Evolutionary conservation across 1,284 basidiomycete genomes (phyloP).

Genomic region (Ceratobasidium sp.): DNA sequence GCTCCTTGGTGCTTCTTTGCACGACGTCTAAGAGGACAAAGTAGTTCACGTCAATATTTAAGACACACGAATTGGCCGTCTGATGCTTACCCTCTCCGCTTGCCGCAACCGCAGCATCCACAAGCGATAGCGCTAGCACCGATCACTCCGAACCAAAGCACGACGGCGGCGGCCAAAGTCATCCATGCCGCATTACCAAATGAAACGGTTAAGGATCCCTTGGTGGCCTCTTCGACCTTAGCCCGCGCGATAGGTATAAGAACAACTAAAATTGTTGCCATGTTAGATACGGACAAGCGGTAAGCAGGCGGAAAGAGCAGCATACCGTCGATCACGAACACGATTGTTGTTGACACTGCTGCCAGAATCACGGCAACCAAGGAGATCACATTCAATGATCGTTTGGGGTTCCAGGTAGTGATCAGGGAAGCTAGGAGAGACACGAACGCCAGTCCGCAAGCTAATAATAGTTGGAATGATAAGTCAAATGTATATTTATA

Average conservation of each 20-base stretch:
- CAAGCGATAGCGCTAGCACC: conserved; percentile 72
- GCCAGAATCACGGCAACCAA: conserved; percentile 72
- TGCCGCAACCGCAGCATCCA: conserved; percentile 69
- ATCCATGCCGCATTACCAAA: conserved; percentile 82
- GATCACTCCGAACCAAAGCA: conserved; percentile 72
- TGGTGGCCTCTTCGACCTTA: conserved; percentile 61
- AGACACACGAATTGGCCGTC: not conserved
- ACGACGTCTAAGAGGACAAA: conserved; percentile 9
- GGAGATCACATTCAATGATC: conserved; percentile 62
- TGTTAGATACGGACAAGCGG: not conserved
- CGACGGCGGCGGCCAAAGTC: conserved; percentile 66
- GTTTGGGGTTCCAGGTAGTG: conserved; percentile 63
- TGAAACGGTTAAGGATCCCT: conserved; percentile 63
- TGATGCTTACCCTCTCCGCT: conserved; percentile 31
- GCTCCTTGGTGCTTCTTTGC: conserved; percentile 28
- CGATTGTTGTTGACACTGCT: conserved; percentile 66
- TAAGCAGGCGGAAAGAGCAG: not conserved
- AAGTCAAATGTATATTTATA: not conserved
- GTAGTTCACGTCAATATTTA: not conserved
- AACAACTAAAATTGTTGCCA: conserved; percentile 57
- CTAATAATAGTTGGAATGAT: conserved; percentile 48
- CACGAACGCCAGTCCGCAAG: conserved; percentile 69
- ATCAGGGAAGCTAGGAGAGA: conserved; percentile 56
- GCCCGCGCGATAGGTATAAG: conserved; percentile 67
- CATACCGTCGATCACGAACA: conserved; percentile 68